Evolutionary conservation across 1,284 basidiomycete species (phyloP).

Genomic region (Puccinia triticina): DNA sequence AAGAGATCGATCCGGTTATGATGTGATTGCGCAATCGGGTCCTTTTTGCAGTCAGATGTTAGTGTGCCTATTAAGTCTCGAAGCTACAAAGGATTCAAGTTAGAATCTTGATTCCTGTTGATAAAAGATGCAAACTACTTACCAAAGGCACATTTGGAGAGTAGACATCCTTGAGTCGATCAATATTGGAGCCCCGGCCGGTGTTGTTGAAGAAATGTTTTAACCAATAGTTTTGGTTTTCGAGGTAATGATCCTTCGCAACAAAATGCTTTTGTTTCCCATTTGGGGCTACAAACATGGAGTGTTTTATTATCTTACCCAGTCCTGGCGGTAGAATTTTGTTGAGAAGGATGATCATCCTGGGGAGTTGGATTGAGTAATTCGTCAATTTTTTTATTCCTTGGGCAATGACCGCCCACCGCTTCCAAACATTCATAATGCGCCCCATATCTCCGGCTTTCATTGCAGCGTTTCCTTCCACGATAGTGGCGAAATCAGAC

Average conservation of each 20-base stretch:
- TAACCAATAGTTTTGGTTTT: constrained; percentile 30
- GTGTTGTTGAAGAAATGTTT: constrained; percentile 37
- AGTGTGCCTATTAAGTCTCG: background rate
- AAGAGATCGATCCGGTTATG: background rate
- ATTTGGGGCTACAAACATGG: background rate
- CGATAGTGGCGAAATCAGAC: background rate
- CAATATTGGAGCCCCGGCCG: background rate
- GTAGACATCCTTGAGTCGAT: constrained; percentile 6
- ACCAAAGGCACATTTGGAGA: constrained; percentile 15
- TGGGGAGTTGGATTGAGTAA: background rate
- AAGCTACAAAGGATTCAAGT: background rate
- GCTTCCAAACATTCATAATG: constrained; percentile 11
- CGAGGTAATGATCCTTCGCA: constrained; percentile 4
- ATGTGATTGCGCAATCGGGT: background rate
- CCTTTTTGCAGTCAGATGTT: background rate
- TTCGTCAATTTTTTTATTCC: background rate
- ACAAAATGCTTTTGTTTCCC: background rate
- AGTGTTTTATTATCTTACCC: background rate
- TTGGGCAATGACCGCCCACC: constrained; percentile 6
- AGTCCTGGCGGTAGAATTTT: background rate
- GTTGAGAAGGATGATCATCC: background rate
- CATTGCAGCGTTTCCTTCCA: background rate
- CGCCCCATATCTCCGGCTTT: constrained; percentile 16
- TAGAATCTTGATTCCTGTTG: too few species aligned
- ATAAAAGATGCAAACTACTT: too few species aligned